Conservation (phyloP, 1,139 yeast genomes). For the Starmera stellimalicola region DNA sequence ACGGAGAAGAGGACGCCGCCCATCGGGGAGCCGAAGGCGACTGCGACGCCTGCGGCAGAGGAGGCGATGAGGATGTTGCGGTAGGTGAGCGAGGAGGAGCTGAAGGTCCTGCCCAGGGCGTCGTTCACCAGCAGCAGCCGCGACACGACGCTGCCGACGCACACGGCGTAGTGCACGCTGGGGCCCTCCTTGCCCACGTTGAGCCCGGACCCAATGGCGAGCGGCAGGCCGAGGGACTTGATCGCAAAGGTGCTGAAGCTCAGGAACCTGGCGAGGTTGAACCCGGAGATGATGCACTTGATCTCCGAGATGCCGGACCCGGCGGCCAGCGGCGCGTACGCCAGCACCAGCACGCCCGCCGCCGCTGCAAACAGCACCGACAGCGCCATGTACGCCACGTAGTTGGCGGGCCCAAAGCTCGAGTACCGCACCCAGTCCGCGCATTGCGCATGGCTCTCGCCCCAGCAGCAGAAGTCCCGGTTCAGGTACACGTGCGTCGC, state of each 20-base stretch:
- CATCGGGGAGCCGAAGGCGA: slow-evolving; percentile 62
- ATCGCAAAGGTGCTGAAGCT: slow-evolving; percentile 64
- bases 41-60: slow-evolving; percentile 61
- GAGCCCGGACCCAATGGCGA: slow-evolving; percentile 60
- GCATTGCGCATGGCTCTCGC: slow-evolving; percentile 35
- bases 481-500: slow-evolving; percentile 59
- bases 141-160: slow-evolving; percentile 52
- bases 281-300: slow-evolving; percentile 91
- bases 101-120: slow-evolving; percentile 30
- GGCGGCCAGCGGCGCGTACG: slow-evolving; percentile 83
- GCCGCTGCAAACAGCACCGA: slow-evolving; percentile 53
- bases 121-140: slow-evolving; percentile 28
- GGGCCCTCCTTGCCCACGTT: slow-evolving; percentile 68
- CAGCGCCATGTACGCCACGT: slow-evolving; percentile 46
- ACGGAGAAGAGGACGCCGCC: slow-evolving; percentile 61
- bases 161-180: slow-evolving; percentile 60
- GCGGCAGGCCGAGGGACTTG: slow-evolving; percentile 74
- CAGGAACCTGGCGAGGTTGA: slow-evolving; percentile 68
- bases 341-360: slow-evolving; percentile 61
- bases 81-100: slow-evolving; percentile 35
- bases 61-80: slow-evolving; percentile 56
- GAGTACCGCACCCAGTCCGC: slow-evolving; percentile 52
- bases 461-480: slow-evolving; percentile 77
- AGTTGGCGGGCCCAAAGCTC: slow-evolving; percentile 33
- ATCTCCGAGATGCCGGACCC: slow-evolving; percentile 97